These are phyloP conservation scores for Heliosperma pusillum DNA, from an alignment of 148 eudicot genomes.

Conservation along the genomic window DNA sequence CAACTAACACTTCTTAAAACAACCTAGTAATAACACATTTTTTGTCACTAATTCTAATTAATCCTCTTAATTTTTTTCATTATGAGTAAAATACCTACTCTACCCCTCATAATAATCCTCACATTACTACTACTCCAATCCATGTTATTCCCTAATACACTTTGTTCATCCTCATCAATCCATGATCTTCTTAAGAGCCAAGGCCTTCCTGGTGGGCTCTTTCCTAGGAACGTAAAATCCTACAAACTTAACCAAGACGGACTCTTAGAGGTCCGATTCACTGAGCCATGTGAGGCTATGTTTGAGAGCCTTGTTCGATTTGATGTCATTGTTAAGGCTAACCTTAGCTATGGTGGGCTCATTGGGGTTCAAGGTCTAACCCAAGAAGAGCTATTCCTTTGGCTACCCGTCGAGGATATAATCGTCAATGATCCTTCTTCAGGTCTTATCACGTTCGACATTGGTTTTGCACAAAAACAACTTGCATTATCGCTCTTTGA, in stretches of 20 bases:
- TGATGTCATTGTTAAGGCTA: constrained; percentile 59
- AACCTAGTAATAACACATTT: background rate
- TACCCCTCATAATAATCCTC: background rate
- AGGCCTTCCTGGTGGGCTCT: constrained; percentile 69
- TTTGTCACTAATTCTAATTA: background rate
- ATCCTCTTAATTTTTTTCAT: background rate
- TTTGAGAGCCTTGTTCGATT: constrained; percentile 58
- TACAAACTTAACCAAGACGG: constrained; percentile 41
- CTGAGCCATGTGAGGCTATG: constrained; percentile 52
- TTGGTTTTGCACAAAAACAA: constrained; percentile 62
- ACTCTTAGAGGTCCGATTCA: constrained; percentile 46
- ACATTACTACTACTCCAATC: background rate
- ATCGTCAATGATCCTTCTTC: constrained; percentile 60
- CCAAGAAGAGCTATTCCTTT: constrained; percentile 67
- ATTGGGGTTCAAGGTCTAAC: constrained; percentile 62
- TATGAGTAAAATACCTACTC: constrained; percentile 4
- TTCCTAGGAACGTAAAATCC: constrained; percentile 51
- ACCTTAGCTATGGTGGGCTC: constrained; percentile 65
- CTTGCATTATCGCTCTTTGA: constrained; percentile 62
- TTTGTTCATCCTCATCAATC: constrained; percentile 29
- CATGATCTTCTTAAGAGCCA: constrained; percentile 55
- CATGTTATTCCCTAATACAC: background rate
- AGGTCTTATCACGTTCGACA: constrained; percentile 60
- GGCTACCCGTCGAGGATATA: constrained; percentile 72
- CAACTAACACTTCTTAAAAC: constrained; percentile 11